phyloP scores from a whole-genome alignment of 225 moss, liverwort and hornwort species.

The Neckera pumila region DNA sequence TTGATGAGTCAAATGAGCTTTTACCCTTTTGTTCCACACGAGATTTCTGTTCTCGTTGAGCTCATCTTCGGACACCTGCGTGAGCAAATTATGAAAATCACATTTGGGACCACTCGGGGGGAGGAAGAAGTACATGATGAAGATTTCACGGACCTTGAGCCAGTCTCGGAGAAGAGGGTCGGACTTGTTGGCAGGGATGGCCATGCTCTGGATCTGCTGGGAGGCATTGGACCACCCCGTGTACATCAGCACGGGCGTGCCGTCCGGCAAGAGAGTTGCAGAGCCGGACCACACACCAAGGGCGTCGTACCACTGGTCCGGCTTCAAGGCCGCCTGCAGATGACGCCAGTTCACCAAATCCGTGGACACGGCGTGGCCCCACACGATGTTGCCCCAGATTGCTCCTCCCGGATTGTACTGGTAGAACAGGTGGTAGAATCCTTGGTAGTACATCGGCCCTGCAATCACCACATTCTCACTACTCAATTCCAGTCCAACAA shows the following conservation, averaged over 20 bases:
- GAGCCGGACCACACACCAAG: conserved; percentile 86
- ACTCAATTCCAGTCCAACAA: background rate
- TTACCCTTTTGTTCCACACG: no score
- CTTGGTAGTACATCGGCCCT: conserved; percentile 70
- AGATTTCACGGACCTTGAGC: conserved; percentile 3
- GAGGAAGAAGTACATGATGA: background rate
- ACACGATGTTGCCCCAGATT: conserved; percentile 71
- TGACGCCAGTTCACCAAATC: conserved; percentile 81
- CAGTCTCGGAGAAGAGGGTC: conserved; percentile 71
- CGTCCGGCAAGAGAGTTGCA: conserved; percentile 43
- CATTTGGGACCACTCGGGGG: background rate
- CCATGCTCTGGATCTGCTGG: conserved; percentile 65
- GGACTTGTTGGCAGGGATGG: conserved; percentile 44
- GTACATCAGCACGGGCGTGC: conserved; percentile 69
- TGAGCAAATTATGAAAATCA: background rate
- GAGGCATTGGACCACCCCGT: conserved; percentile 71
- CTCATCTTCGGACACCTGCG: no score
- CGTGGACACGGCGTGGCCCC: conserved; percentile 80
- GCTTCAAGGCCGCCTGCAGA: conserved; percentile 25
- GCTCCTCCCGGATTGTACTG: conserved; percentile 75
- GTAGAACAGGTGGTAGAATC: conserved; percentile 93
- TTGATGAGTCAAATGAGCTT: no score
- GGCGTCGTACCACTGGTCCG: conserved; percentile 57
- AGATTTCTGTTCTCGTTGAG: no score
- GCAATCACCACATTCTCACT: background rate